Conservation (phyloP, 2,329 filamentous ascomycete species). For the Ascochyta clinopodiicola region DNA sequence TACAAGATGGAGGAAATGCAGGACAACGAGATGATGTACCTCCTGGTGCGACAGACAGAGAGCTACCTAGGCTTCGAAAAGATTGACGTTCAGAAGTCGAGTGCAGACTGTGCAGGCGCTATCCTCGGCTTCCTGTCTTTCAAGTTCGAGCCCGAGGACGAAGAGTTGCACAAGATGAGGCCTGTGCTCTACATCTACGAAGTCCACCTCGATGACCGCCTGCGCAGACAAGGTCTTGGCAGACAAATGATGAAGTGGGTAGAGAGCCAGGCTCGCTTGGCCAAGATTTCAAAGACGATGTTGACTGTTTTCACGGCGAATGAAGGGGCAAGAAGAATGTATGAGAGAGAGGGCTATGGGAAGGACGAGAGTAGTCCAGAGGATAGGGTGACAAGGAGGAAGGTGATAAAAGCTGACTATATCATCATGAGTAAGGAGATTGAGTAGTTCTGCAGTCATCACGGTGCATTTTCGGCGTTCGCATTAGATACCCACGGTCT, state of each 20-base stretch:
- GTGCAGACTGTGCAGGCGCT: not conserved
- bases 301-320: conserved; percentile 75
- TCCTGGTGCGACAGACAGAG: conserved; percentile 55
- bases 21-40: conserved; percentile 70
- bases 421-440: conserved; percentile 36
- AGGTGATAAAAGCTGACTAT: conserved; percentile 33
- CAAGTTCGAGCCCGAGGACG: conserved; percentile 66
- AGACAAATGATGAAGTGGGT: conserved; percentile 64
- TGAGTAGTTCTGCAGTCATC: not conserved
- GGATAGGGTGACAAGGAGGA: conserved; percentile 46
- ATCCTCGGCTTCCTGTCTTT: conserved; percentile 56
- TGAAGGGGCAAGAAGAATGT: conserved; percentile 63
- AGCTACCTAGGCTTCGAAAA: not conserved
- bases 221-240: conserved; percentile 70
- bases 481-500: conserved; percentile 2
- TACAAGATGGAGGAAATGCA: conserved; percentile 73
- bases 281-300: conserved; percentile 71
- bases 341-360: conserved; percentile 64
- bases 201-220: conserved; percentile 67
- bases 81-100: not conserved
- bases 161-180: conserved; percentile 47
- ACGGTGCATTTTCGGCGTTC: conserved; percentile 7
- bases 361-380: conserved; percentile 61
- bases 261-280: conserved; percentile 60
- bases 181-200: conserved; percentile 81